phyloP scores from a whole-genome alignment of 2,329 filamentous ascomycete species.

The Magnaporthiopsis incrustans region DNA sequence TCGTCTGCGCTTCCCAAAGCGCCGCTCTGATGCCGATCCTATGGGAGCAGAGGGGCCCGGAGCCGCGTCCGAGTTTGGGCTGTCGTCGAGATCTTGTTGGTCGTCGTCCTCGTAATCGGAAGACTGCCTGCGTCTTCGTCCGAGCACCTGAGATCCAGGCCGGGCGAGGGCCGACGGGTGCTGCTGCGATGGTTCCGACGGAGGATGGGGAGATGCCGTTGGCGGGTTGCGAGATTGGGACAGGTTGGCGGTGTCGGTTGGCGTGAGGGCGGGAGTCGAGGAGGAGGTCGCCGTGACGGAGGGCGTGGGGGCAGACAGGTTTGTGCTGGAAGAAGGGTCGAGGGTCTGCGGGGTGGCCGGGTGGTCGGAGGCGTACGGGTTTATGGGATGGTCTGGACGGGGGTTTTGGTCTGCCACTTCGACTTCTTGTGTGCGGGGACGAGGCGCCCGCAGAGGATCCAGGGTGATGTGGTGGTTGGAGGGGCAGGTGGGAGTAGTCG shows the following conservation, averaged over 20 bases:
- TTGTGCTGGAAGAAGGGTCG: not conserved
- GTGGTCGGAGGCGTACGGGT: slow-evolving; percentile 1
- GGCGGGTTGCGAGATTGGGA: not conserved
- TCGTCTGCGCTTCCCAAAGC: slow-evolving; percentile 5
- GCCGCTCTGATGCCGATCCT: slow-evolving; percentile 3
- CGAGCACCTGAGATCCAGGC: not conserved
- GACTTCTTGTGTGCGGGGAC: slow-evolving; percentile 4
- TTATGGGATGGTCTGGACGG: slow-evolving; percentile 2
- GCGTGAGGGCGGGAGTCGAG: slow-evolving; percentile 1
- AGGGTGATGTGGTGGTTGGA: not conserved
- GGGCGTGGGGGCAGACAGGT: not conserved
- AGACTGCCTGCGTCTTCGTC: slow-evolving; percentile 6
- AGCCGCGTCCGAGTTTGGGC: not conserved
- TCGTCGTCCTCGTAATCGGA: slow-evolving; percentile 3
- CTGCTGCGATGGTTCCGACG: not conserved
- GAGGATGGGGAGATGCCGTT: not conserved
- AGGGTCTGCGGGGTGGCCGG: not conserved
- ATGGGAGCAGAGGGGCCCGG: slow-evolving; percentile 5
- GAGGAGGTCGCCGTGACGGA: not conserved
- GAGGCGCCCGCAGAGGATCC: slow-evolving; percentile 3
- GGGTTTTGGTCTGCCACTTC: slow-evolving; percentile 6
- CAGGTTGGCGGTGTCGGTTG: not conserved
- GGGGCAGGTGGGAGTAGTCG: not conserved
- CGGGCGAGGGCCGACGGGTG: not conserved
- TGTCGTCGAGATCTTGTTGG: slow-evolving; percentile 1